phyloP scores from a whole-genome alignment of 2,329 filamentous ascomycete species.

The Furcasterigmium sp. region DNA sequence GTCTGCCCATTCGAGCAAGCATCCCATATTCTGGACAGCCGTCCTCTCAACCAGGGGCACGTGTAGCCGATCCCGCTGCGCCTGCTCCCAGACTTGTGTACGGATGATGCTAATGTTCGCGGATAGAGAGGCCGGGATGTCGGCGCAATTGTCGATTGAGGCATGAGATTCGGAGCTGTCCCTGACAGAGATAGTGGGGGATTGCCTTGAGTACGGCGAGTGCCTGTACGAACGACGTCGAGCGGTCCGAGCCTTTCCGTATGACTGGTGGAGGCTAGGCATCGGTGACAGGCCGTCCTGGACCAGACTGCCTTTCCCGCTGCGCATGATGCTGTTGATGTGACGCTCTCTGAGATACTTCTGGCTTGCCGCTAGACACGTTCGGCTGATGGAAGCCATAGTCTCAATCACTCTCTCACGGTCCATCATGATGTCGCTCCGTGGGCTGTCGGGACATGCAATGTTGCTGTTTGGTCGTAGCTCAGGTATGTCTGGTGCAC shows the following conservation, averaged over 20 bases:
- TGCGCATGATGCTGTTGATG: constrained; percentile 14
- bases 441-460: no score
- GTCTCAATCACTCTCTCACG: no score
- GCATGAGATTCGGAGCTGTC: background rate
- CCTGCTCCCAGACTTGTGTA: constrained; percentile 21
- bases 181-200: background rate
- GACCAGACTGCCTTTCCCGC: constrained; percentile 1
- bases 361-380: constrained; percentile 16
- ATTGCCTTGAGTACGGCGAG: background rate
- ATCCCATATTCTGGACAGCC: constrained; percentile 21
- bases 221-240: background rate
- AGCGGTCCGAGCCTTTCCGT: background rate
- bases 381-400: constrained; percentile 1
- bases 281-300: no score
- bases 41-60: constrained; percentile 21
- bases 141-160: background rate
- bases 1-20: constrained; percentile 22
- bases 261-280: no score
- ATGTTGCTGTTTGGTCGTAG: no score
- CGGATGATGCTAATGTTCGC: constrained; percentile 23
- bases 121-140: constrained; percentile 15
- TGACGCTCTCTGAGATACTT: constrained; percentile 13
- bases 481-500: no score
- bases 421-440: no score
- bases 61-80: constrained; percentile 20